Evolutionary conservation across 2,329 filamentous ascomycete genomes (phyloP).

Genomic region (Calonectria pteridis): DNA sequence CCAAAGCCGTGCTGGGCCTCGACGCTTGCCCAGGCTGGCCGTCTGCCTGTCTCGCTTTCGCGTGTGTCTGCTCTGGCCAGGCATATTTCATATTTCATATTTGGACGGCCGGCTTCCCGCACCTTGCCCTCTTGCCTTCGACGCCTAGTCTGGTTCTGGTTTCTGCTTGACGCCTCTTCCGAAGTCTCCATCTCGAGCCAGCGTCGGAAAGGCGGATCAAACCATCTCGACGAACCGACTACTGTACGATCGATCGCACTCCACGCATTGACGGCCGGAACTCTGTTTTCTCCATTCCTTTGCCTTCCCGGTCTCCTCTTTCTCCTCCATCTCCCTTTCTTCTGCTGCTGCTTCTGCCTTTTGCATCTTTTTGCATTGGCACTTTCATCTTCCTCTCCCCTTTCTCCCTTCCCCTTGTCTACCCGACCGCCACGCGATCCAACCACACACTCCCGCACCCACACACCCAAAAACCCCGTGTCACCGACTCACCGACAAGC

Average conservation of each 20-base stretch:
- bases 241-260: constrained; percentile 13
- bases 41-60: constrained; percentile 5
- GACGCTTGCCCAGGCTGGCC: background rate
- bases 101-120: background rate
- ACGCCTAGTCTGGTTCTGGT: constrained; percentile 2
- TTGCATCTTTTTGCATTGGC: background rate
- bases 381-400: background rate
- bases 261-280: constrained; percentile 11
- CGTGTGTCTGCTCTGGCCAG: background rate
- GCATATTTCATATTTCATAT: constrained; percentile 1
- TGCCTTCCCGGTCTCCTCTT: background rate
- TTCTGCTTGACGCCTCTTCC: constrained; percentile 19
- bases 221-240: constrained; percentile 9
- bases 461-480: constrained; percentile 7
- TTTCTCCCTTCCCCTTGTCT: background rate
- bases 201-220: constrained; percentile 14
- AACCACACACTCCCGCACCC: background rate
- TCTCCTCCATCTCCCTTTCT: background rate
- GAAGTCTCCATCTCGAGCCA: constrained; percentile 11
- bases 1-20: background rate
- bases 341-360: background rate
- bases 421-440: constrained; percentile 15
- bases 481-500: constrained; percentile 25
- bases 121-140: background rate
- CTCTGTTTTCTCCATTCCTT: constrained; percentile 18